Base-by-base conservation (phyloP, 768 basidiomycete species). In the Lactifluus piperatus region DNA sequence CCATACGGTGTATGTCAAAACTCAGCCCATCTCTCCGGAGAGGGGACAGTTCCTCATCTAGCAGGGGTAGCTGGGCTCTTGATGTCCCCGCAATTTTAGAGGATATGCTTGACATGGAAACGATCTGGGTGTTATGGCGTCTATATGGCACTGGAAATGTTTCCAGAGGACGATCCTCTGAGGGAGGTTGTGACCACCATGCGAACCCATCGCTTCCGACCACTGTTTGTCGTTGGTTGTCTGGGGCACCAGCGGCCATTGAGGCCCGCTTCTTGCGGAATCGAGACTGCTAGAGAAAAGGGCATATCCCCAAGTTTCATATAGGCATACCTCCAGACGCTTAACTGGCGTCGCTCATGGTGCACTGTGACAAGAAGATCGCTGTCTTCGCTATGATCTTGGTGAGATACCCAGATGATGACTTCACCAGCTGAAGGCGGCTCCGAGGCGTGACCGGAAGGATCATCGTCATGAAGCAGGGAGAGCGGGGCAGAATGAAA, bases 281-380 rank as follows among this genome's bases (percentile, higher is more conserved):
- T 22, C 66, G 57, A 30, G 68, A 54, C 44, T 69, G 68, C 71
- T 18, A 74, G 66, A 13, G 77, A 75, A 18, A 75, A 67, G 3
- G 80, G 81, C 1, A 75, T 73, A 58, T 81, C 79, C 66, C 79
- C 82, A 10, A 81, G 82, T 62, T 81, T 81, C 59, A 85, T 70
- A 64, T 84, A 85, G 0, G 76, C 78, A 67, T 90, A 90, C 27
- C 85, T 79, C 88, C 89, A 91, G 41, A 90, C 70, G 2, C 84
- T 79, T 2, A 90, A 64, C 47, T 75, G 75, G 11, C 71, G 74
- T 51, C 74, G 79, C 52, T 80, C 79, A 7, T 74, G 68, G 58
- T 87, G 76, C 24, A 85, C 72, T 1, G 87, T 88, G 32, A 87
- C 77, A 8, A 83, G 60, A 5, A 86, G 67, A 34, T 83, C 73